These are phyloP conservation scores for Fraxinus angustifolia DNA, from an alignment of 305 asterid species.

Conservation along the genomic window DNA sequence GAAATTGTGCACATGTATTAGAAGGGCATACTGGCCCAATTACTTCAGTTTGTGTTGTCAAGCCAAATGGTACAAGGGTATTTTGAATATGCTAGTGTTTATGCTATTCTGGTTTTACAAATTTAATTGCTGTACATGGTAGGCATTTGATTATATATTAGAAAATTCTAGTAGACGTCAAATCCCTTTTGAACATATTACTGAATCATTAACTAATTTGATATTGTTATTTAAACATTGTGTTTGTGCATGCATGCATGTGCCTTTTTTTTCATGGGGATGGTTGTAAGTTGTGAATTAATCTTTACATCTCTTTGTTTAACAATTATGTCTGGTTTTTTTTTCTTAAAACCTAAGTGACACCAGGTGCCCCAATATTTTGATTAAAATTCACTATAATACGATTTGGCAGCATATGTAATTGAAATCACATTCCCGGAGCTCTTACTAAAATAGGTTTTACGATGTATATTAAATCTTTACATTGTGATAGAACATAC, in stretches of 20 bases:
- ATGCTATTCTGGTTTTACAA: not conserved
- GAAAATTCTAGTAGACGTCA: not conserved
- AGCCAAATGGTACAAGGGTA: conserved; percentile 46
- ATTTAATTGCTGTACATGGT: not conserved
- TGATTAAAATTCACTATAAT: not conserved
- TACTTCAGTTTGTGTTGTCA: conserved; percentile 65
- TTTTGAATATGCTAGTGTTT: not conserved
- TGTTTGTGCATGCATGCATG: not conserved
- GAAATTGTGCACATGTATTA: conserved; percentile 65
- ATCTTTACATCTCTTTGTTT: not conserved
- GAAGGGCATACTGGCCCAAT: conserved; percentile 86
- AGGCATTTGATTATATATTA: not conserved
- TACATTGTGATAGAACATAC: not conserved
- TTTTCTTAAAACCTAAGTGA: not conserved
- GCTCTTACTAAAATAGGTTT: not conserved
- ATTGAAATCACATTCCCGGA: not conserved
- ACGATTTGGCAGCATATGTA: not conserved
- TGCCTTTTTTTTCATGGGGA: not conserved
- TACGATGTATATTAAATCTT: not conserved
- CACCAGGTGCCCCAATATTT: not conserved
- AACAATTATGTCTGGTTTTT: not conserved
- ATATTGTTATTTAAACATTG: not conserved
- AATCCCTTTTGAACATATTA: not conserved
- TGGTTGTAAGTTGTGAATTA: not conserved
- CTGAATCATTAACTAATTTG: not conserved